A percentile compares a stretch with the other conserved stretches of the same genome.
Conservation (phyloP, 257 asterid genomes). For the Fraxinus americana region DNA sequence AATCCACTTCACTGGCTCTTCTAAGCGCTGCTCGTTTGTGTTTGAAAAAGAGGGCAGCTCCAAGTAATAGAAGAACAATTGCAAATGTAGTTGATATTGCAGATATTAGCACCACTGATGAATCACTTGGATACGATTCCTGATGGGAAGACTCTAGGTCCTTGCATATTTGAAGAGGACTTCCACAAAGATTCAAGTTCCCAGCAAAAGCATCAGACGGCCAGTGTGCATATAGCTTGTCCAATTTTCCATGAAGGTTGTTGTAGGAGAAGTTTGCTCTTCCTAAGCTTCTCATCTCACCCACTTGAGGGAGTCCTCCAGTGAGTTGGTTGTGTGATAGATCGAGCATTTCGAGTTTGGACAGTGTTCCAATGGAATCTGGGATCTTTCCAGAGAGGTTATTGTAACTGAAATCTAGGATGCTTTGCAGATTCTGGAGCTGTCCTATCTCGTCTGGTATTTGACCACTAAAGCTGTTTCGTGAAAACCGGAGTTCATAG, state of each 20-base stretch:
- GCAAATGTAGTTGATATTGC: constrained; percentile 54
- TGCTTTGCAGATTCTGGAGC: constrained; percentile 76
- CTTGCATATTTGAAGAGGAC: constrained; percentile 65
- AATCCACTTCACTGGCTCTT: constrained; percentile 45
- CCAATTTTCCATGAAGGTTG: constrained; percentile 65
- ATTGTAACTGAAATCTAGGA: constrained; percentile 76
- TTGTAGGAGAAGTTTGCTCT: constrained; percentile 80
- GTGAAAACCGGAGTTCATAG: constrained; percentile 68
- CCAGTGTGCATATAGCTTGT: constrained; percentile 66
- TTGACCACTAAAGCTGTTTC: constrained; percentile 68
- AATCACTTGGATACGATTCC: constrained; percentile 38
- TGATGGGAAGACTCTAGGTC: constrained; percentile 22
- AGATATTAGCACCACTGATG: constrained; percentile 65
- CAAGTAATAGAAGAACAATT: constrained; percentile 52
- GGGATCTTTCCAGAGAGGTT: constrained; percentile 72
- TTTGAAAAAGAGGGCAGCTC: constrained; percentile 65
- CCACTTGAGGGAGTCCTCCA: constrained; percentile 78
- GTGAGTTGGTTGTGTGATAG: constrained; percentile 68
- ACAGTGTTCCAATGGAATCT: constrained; percentile 50
- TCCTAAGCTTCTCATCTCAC: constrained; percentile 79
- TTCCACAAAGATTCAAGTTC: constrained; percentile 71
- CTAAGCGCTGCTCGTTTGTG: constrained; percentile 54
- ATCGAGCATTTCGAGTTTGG: constrained; percentile 82
- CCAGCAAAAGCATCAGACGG: constrained; percentile 71
- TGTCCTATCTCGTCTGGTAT: constrained; percentile 71